These are phyloP conservation scores for Phytopythium chamaehyphon DNA, from an alignment of 352 stramenopile species.

Conservation along the genomic window DNA sequence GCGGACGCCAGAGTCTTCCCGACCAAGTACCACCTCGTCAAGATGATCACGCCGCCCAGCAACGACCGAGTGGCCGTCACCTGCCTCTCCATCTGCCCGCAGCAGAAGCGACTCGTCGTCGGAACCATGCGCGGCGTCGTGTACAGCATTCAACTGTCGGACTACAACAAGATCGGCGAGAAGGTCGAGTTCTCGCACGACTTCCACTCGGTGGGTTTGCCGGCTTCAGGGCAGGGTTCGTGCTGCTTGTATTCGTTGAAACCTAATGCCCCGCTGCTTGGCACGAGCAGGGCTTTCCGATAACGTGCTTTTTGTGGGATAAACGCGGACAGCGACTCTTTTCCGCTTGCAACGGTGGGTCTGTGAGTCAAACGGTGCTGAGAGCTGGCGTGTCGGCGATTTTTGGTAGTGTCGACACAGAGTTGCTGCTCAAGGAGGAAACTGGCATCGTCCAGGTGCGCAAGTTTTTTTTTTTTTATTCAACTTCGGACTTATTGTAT, in stretches of 20 bases:
- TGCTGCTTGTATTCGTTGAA: no score
- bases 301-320: conserved; percentile 85
- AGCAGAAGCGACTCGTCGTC: conserved; percentile 78
- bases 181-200: conserved; percentile 87
- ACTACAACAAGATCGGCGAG: conserved; percentile 87
- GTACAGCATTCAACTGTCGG: conserved; percentile 73
- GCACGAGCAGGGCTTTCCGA: conserved; percentile 45
- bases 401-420: conserved; percentile 78
- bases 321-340: conserved; percentile 62
- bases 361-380: conserved; percentile 74
- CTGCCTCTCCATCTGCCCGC: conserved; percentile 75
- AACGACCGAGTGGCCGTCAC: conserved; percentile 70
- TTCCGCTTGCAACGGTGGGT: conserved; percentile 74
- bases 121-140: conserved; percentile 75
- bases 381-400: conserved; percentile 78
- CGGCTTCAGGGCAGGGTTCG: not conserved
- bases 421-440: conserved; percentile 84
- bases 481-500: not conserved
- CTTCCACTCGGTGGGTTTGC: conserved; percentile 50
- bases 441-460: conserved; percentile 76
- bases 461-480: not conserved
- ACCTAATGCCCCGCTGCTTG: no score
- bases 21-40: conserved; percentile 82
- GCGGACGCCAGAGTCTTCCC: conserved; percentile 22
- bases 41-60: conserved; percentile 75